A percentile compares a stretch with the other conserved stretches of the same genome.
phyloP scores from a whole-genome alignment of 805 yeast genomes.

The Ogataea methanolica region DNA sequence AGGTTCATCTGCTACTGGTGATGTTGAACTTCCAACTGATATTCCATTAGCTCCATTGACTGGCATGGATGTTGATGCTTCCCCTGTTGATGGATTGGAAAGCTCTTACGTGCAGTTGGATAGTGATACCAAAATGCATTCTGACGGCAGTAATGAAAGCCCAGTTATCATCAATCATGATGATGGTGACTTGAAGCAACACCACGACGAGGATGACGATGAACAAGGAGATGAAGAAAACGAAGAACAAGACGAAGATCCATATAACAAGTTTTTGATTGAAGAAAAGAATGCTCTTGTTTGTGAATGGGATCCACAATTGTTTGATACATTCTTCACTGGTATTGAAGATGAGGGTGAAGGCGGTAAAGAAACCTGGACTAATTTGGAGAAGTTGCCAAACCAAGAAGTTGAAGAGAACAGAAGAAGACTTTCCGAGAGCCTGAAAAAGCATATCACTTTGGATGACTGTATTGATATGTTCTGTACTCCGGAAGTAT shows the following conservation, averaged over 20 bases:
- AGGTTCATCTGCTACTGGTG: not conserved
- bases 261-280: conserved; percentile 20
- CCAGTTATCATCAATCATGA: too few species aligned
- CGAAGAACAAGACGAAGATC: conserved; percentile 9
- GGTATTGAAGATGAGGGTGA: conserved; percentile 39
- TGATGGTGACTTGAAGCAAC: too few species aligned
- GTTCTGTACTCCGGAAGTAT: conserved; percentile 77
- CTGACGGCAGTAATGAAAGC: not conserved
- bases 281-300: conserved; percentile 39
- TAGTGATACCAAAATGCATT: not conserved
- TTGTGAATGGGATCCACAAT: conserved; percentile 61
- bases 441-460: conserved; percentile 39
- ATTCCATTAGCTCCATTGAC: not conserved
- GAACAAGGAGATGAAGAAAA: conserved; percentile 1
- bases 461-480: conserved; percentile 69
- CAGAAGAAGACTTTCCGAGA: conserved; percentile 28
- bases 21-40: not conserved
- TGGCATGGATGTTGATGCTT: not conserved
- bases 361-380: conserved; percentile 55
- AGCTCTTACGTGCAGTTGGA: not conserved
- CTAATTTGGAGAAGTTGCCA: conserved; percentile 40
- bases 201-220: not conserved
- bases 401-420: conserved; percentile 54
- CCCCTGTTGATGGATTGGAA: not conserved
- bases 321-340: conserved; percentile 49